Evolutionary conservation across 2,329 filamentous ascomycete species (phyloP).

Genomic region (Trichoderma afroharzianum): DNA sequence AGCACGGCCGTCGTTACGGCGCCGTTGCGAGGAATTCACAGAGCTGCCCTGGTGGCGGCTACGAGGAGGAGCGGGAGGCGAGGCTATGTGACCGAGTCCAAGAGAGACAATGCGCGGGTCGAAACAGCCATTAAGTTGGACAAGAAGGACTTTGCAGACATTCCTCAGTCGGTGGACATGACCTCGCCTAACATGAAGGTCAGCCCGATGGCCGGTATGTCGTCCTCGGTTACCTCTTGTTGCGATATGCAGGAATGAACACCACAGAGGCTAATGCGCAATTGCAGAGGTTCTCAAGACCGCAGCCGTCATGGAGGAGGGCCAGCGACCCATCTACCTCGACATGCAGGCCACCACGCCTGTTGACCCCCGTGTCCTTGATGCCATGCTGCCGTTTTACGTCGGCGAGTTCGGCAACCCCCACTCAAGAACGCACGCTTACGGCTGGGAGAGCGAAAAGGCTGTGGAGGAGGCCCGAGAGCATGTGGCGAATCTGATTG

Average conservation of each 20-base stretch:
- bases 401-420: constrained; percentile 95
- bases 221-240: constrained; percentile 16
- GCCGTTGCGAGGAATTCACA: constrained; percentile 29
- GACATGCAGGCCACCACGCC: constrained; percentile 98
- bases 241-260: neutral
- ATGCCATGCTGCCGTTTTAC: constrained; percentile 94
- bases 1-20: constrained; percentile 32
- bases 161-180: constrained; percentile 34
- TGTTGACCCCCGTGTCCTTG: constrained; percentile 87
- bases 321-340: constrained; percentile 90
- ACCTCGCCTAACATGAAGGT: constrained; percentile 52
- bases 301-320: constrained; percentile 88
- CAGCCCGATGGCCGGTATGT: constrained; percentile 66
- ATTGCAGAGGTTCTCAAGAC: constrained; percentile 74
- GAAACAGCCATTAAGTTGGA: constrained; percentile 84
- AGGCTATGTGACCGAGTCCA: constrained; percentile 80
- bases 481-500: constrained; percentile 82
- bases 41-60: constrained; percentile 30
- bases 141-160: constrained; percentile 72
- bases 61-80: constrained; percentile 41
- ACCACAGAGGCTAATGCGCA: constrained; percentile 13
- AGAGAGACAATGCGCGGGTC: constrained; percentile 75
- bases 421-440: constrained; percentile 94
- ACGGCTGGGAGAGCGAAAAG: constrained; percentile 97
- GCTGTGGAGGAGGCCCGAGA: constrained; percentile 82